Evolutionary conservation across 495 filamentous ascomycete genomes (phyloP).

Genomic region (Penicillium cosmopolitanum): DNA sequence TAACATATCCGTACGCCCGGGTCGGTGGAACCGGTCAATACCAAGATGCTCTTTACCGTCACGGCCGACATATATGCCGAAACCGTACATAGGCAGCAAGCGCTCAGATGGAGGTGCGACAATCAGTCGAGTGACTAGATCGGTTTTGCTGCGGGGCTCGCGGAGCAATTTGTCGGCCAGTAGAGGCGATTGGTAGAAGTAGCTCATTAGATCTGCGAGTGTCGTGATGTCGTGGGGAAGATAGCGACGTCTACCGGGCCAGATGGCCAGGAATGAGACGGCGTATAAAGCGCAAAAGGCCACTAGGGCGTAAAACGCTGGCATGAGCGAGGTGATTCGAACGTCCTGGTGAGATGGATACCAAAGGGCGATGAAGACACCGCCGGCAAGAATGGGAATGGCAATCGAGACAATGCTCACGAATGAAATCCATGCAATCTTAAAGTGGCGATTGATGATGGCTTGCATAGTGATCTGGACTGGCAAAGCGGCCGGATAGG

Average conservation of each 20-base stretch:
- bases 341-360: constrained; percentile 53
- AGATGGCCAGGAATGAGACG: constrained; percentile 64
- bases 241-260: constrained; percentile 56
- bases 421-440: constrained; percentile 69
- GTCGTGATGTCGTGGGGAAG: constrained; percentile 72
- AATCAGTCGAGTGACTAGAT: constrained; percentile 65
- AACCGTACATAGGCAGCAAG: constrained; percentile 57
- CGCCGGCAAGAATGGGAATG: constrained; percentile 76
- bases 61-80: constrained; percentile 62
- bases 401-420: constrained; percentile 64
- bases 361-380: constrained; percentile 80
- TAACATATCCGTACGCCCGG: constrained; percentile 50
- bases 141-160: constrained; percentile 60
- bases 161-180: constrained; percentile 68
- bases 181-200: constrained; percentile 70
- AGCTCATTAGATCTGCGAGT: constrained; percentile 76
- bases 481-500: constrained; percentile 71
- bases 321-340: constrained; percentile 69
- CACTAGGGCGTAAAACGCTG: constrained; percentile 67
- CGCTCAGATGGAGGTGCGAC: constrained; percentile 51
- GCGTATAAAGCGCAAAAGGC: constrained; percentile 69
- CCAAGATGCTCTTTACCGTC: constrained; percentile 69
- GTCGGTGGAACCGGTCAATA: constrained; percentile 61
- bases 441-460: constrained; percentile 66
- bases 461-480: constrained; percentile 65